These are phyloP conservation scores for Suillus variegatus DNA, from an alignment of 768 basidiomycete species.

Conservation along the genomic window DNA sequence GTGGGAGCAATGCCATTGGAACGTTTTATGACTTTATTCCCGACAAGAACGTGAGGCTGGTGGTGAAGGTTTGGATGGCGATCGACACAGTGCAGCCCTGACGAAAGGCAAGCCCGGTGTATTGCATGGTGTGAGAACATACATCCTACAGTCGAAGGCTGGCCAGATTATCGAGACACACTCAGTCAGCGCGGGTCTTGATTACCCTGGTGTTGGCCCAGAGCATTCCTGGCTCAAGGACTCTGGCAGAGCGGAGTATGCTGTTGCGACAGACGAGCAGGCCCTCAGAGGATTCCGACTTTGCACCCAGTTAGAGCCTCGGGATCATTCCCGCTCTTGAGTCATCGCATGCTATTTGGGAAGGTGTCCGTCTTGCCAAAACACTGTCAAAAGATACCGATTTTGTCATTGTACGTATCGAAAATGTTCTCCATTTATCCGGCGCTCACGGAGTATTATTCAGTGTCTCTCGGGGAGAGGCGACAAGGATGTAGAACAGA, in stretches of 20 bases:
- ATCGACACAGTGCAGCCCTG: conserved; percentile 90
- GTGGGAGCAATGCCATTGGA: conserved; percentile 97
- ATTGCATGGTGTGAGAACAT: conserved; percentile 93
- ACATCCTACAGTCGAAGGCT: conserved; percentile 83
- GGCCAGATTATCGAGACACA: conserved; percentile 98
- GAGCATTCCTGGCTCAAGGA: conserved; percentile 99
- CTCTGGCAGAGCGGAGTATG: conserved; percentile 90
- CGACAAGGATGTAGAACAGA: conserved; percentile 97
- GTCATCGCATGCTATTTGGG: conserved; percentile 96
- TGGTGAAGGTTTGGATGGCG: conserved; percentile 89
- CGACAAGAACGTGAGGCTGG: conserved; percentile 87
- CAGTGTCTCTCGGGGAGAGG: conserved; percentile 94
- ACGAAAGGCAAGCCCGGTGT: conserved; percentile 92
- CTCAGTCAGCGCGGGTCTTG: conserved; percentile 93
- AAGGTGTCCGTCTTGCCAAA: conserved; percentile 82
- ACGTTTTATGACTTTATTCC: conserved; percentile 96
- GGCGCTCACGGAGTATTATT: background rate
- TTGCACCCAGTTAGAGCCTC: conserved; percentile 88
- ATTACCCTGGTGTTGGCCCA: conserved; percentile 97
- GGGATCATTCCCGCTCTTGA: conserved; percentile 98
- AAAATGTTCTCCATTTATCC: background rate
- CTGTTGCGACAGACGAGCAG: conserved; percentile 91
- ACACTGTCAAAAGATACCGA: conserved; percentile 82
- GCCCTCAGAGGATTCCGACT: conserved; percentile 91
- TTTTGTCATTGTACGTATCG: conserved; percentile 79